Conservation (phyloP, 805 yeast species). For the Zygoascus tannicola region DNA sequence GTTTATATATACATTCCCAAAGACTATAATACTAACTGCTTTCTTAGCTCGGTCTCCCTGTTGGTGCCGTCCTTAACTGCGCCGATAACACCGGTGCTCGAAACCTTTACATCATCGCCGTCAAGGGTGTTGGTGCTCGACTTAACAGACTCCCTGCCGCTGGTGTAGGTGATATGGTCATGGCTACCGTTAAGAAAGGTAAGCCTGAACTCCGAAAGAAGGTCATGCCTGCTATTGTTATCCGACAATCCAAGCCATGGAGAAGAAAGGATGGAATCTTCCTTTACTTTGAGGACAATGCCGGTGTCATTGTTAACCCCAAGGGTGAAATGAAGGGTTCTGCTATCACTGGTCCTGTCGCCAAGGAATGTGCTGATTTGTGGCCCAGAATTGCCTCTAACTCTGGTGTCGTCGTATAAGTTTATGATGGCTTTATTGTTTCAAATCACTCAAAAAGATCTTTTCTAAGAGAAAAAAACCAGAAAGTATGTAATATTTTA, state of each 20-base stretch:
- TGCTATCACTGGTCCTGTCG: constrained; percentile 99
- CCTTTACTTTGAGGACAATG: constrained; percentile 99
- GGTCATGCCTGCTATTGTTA: constrained; percentile 99
- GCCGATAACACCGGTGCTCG: constrained; percentile 99
- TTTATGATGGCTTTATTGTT: too few species aligned
- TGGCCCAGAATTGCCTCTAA: constrained; percentile 99
- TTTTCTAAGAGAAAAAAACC: too few species aligned
- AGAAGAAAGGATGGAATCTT: constrained; percentile 99
- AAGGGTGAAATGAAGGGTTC: constrained; percentile 99
- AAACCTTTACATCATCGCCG: constrained; percentile 97
- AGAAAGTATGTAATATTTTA: constrained; percentile 2
- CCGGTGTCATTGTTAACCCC: constrained; percentile 99
- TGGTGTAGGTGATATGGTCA: constrained; percentile 85
- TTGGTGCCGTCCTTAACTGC: constrained; percentile 99
- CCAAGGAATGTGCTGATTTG: constrained; percentile 99
- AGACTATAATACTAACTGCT: not conserved
- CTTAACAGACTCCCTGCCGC: constrained; percentile 99
- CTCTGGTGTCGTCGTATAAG: constrained; percentile 99
- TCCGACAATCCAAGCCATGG: constrained; percentile 99
- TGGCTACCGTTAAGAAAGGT: constrained; percentile 99
- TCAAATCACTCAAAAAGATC: too few species aligned
- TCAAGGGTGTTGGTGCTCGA: constrained; percentile 99
- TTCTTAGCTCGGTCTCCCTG: constrained; percentile 91
- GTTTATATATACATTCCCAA: not conserved
- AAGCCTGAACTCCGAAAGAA: constrained; percentile 99